Evolutionary conservation across 2,329 filamentous ascomycete species (phyloP), one percentile per base, ranked within the genome.

Genomic region (Fragosphaeria purpurea): DNA sequence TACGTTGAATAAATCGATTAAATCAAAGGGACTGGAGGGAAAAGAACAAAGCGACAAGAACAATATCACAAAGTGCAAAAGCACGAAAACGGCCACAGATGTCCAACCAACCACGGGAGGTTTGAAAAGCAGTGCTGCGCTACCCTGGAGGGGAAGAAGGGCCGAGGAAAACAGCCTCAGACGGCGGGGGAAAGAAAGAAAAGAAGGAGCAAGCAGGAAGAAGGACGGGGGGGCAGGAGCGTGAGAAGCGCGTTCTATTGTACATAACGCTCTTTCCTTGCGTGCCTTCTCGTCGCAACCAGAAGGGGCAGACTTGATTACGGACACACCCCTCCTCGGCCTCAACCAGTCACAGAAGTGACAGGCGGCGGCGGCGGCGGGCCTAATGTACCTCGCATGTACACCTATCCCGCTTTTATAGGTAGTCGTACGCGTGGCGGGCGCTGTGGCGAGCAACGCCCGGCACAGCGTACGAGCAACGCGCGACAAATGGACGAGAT

Each of bases 161-260:
- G 22, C 22, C 22, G 22, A 22, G 22, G 22, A 22, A 22, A 22
- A 22, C 22, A 22, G 22, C 22, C 22, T 22, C 22, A 31, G 40
- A 41, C 10, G 11, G 33, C 7, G 22, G 7, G 30, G 11, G 12
- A 47, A 22, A 12, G 44, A 46, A 37, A 11, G 32, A 13, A 13
- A 30, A 39, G 44, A 39, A 9, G 12, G 41, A 57, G 37, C 32
- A 52, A 35, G 41, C 32, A 42, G 32, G 42, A 37, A 45, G 32
- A n/a, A 22, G 46, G 7, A 47, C 42, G 13, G 40, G 47, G 42
- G 33, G 31, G 44, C n/a, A 43, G 47, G 7, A 42, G 47, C 43
- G 30, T 44, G 44, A 42, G 52, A 38, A 22, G 22, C 22, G 22
- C 22, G 22, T 22, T 22, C 22, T 22, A 22, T 22, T 22, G 22